phyloP scores from a whole-genome alignment of 1,139 yeast species.

The Hemisphaericaspora subhashii region DNA sequence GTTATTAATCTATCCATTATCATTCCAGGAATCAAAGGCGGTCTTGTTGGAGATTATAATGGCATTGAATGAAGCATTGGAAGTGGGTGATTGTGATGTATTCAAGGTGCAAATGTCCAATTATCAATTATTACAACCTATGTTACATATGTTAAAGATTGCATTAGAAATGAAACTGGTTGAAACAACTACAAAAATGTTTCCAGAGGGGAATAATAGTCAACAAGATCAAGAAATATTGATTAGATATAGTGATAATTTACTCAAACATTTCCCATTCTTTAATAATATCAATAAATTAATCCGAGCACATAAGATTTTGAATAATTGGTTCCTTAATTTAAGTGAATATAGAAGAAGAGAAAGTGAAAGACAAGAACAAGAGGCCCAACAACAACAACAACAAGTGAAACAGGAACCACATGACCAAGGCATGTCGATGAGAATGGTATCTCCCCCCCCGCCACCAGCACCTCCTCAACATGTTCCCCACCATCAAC shows the following conservation, averaged over 20 bases:
- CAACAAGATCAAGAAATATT: conserved; percentile 13
- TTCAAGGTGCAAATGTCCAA: conserved; percentile 34
- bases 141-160: conserved; percentile 34
- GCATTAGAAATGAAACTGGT: conserved; percentile 23
- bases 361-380: conserved; percentile 7
- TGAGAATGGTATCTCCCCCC: background rate
- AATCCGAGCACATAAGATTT: conserved; percentile 24
- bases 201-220: conserved; percentile 9
- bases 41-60: conserved; percentile 26
- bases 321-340: conserved; percentile 31
- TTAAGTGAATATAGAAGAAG: conserved; percentile 20
- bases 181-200: conserved; percentile 15
- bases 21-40: conserved; percentile 20
- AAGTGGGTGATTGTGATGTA: conserved; percentile 23
- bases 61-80: conserved; percentile 22
- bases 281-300: conserved; percentile 32
- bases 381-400: conserved; percentile 3
- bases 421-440: background rate
- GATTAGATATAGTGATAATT: conserved; percentile 23
- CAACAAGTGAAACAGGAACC: conserved; percentile 2
- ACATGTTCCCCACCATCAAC: too few relatives aligned
- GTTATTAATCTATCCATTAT: conserved; percentile 28
- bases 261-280: conserved; percentile 29
- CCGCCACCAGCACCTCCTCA: conserved; percentile 3
- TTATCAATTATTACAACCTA: conserved; percentile 36